Conservation (phyloP, 2,329 filamentous ascomycete genomes). For the Hymenoscyphus albidus region DNA sequence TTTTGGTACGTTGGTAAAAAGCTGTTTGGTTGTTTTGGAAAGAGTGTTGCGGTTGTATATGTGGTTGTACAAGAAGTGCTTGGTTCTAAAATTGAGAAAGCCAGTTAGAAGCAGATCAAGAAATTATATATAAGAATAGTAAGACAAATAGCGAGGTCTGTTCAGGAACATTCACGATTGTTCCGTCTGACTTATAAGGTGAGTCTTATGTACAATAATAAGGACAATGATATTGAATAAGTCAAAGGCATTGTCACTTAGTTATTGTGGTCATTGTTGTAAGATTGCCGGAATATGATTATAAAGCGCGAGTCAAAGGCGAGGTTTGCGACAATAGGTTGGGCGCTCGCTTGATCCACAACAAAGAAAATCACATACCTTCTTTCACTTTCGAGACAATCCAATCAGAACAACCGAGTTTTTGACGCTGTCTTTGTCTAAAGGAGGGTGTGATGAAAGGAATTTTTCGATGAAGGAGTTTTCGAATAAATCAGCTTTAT, state of each 20-base stretch:
- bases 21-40: neutral
- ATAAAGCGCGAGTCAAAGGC: neutral
- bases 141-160: neutral
- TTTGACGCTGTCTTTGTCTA: neutral
- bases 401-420: slow-evolving; percentile 7
- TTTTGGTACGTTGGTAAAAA: neutral
- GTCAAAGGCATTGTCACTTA: neutral
- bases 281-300: neutral
- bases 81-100: slow-evolving; percentile 1
- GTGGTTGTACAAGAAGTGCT: neutral
- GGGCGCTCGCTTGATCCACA: slow-evolving; percentile 1
- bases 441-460: slow-evolving; percentile 1
- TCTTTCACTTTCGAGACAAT: neutral
- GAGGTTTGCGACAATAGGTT: neutral
- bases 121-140: neutral
- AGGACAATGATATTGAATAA: neutral
- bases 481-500: slow-evolving; percentile 2
- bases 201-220: neutral
- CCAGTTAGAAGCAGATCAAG: neutral
- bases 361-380: slow-evolving; percentile 4
- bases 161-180: neutral
- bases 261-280: neutral
- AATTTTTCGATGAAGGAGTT: slow-evolving; percentile 3
- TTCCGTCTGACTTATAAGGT: neutral
- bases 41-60: neutral